phyloP scores from a whole-genome alignment of 2,329 filamentous ascomycete species.

The Aspergillus sergii region DNA sequence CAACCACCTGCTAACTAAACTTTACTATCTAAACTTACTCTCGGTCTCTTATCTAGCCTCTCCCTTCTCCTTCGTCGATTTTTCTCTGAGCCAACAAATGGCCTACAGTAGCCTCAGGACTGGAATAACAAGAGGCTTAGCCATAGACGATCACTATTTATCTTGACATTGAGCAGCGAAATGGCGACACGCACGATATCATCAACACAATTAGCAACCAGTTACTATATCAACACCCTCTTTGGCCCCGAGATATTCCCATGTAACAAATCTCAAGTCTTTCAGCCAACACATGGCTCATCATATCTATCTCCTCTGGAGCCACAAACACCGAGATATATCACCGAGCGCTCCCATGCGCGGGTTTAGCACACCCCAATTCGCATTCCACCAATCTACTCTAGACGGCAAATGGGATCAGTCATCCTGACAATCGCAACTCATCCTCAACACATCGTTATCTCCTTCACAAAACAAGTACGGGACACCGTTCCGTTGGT shows the following conservation, averaged over 20 bases:
- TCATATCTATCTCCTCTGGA: slow-evolving; percentile 23
- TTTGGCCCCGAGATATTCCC: slow-evolving; percentile 33
- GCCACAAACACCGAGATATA: slow-evolving; percentile 44
- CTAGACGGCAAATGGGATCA: slow-evolving; percentile 40
- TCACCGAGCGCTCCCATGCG: slow-evolving; percentile 36
- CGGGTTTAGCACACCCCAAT: slow-evolving; percentile 44
- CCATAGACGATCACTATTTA: neutral
- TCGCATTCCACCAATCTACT: slow-evolving; percentile 45
- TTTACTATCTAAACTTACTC: neutral
- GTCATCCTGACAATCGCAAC: slow-evolving; percentile 37
- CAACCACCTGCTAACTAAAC: neutral
- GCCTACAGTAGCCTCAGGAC: neutral
- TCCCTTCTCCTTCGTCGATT: neutral
- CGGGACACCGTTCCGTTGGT: slow-evolving; percentile 31
- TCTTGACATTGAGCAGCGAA: neutral
- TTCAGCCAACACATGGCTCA: neutral
- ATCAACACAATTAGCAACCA: slow-evolving; percentile 18
- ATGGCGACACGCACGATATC: slow-evolving; percentile 17
- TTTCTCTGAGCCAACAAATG: neutral
- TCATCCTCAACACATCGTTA: slow-evolving; percentile 34
- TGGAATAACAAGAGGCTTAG: neutral
- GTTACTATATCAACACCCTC: slow-evolving; percentile 37
- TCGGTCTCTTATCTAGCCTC: neutral
- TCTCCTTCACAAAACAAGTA: slow-evolving; percentile 28
- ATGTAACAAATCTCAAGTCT: too few species aligned